These are phyloP conservation scores for Pelargonium fulgidum DNA, from an alignment of 441 rosid genomes.

Conservation along the genomic window DNA sequence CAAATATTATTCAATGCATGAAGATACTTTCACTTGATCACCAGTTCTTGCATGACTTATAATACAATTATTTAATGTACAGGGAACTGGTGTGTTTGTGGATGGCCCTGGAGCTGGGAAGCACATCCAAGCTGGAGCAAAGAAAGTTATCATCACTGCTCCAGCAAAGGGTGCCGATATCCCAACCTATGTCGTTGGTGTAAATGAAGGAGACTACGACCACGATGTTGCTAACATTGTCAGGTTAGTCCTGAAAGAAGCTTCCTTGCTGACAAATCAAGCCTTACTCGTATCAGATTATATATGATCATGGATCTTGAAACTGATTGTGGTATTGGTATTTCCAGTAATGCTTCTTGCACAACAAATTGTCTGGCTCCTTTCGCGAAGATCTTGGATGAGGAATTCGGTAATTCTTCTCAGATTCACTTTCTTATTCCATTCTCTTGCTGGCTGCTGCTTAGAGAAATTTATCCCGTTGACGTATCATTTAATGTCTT, in stretches of 20 bases:
- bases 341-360: conserved; percentile 91
- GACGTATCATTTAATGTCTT: conserved; percentile 1
- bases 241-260: conserved; percentile 39
- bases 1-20: neutral
- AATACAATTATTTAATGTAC: neutral
- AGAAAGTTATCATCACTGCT: conserved; percentile 85
- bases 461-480: neutral
- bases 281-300: neutral
- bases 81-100: conserved; percentile 95
- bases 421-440: neutral
- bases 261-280: neutral
- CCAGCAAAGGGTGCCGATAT: conserved; percentile 98
- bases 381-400: conserved; percentile 80
- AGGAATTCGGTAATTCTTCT: conserved; percentile 57
- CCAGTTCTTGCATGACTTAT: too few species aligned
- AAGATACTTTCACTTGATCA: neutral
- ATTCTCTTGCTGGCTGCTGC: too few species aligned
- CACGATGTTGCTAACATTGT: conserved; percentile 76
- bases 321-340: conserved; percentile 9
- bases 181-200: conserved; percentile 92
- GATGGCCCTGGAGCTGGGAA: conserved; percentile 94
- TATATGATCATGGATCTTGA: neutral
- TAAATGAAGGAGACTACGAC: conserved; percentile 69
- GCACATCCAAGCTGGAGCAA: conserved; percentile 94
- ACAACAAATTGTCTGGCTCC: conserved; percentile 96